A percentile compares a stretch with the other conserved stretches of the same genome.
phyloP scores from a whole-genome alignment of 2,329 filamentous ascomycete genomes.

The Amauroascus niger region DNA sequence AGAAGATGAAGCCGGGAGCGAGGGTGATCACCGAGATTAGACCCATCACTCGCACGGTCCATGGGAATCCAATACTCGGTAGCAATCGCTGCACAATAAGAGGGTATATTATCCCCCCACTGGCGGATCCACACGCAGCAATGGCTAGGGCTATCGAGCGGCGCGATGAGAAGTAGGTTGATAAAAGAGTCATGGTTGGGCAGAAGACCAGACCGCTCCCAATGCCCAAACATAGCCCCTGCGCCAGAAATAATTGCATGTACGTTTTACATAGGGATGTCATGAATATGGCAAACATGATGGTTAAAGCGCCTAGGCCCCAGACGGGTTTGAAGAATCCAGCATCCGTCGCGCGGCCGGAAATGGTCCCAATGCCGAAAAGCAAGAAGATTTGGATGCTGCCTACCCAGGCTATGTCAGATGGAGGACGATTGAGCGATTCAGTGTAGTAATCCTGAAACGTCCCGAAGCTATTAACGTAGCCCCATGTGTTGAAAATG shows the following conservation, averaged over 20 bases:
- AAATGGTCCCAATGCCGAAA: conserved; percentile 44
- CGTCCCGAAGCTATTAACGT: conserved; percentile 47
- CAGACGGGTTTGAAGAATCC: conserved; percentile 42
- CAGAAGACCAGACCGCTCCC: conserved; percentile 48
- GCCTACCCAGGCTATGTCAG: conserved; percentile 46
- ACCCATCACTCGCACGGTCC: conserved; percentile 54
- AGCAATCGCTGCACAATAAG: conserved; percentile 48
- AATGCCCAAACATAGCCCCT: conserved; percentile 50
- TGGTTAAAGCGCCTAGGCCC: conserved; percentile 36
- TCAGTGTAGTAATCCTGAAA: conserved; percentile 47
- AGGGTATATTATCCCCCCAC: conserved; percentile 56
- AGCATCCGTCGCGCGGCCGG: conserved; percentile 44
- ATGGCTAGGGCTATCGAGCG: conserved; percentile 52
- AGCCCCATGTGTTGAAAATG: conserved; percentile 50
- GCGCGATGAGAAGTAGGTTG: conserved; percentile 54
- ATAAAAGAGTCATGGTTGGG: conserved; percentile 45
- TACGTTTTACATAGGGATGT: conserved; percentile 41
- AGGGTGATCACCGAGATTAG: conserved; percentile 48
- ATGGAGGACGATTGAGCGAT: conserved; percentile 35
- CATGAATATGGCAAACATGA: conserved; percentile 44
- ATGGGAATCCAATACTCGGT: conserved; percentile 52
- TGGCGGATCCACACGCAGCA: conserved; percentile 50
- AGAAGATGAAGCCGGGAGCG: conserved; percentile 35
- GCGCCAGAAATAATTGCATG: conserved; percentile 43
- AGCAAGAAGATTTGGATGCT: conserved; percentile 44